Percentiles rank a stretch among this genome's conserved stretches.
phyloP scores from a whole-genome alignment of 2,329 filamentous ascomycete species.

The Cercospora canescens region DNA sequence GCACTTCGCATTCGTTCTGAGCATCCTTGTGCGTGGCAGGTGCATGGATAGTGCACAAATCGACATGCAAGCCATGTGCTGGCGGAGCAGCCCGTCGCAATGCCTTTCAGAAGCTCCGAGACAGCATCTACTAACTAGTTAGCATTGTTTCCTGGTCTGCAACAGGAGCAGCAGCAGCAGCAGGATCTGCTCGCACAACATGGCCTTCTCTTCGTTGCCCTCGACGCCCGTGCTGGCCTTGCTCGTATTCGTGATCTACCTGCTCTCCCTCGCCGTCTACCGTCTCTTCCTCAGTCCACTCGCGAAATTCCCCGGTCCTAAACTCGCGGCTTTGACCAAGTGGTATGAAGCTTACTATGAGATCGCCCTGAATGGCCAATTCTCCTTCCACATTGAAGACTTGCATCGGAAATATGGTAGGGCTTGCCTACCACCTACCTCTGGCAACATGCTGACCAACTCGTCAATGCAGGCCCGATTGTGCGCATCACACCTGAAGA shows the following conservation, averaged over 20 bases:
- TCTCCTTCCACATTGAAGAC: slow-evolving; percentile 28
- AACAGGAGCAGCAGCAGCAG: neutral
- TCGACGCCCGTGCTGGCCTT: slow-evolving; percentile 10
- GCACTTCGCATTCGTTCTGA: neutral
- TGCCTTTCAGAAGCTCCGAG: neutral
- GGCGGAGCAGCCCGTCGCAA: neutral
- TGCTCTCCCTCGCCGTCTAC: slow-evolving; percentile 23
- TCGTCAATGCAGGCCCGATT: slow-evolving; percentile 21
- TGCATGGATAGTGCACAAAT: neutral
- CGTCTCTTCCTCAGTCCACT: slow-evolving; percentile 29
- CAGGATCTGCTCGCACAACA: neutral
- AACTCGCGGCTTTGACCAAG: slow-evolving; percentile 29
- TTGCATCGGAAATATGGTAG: slow-evolving; percentile 33
- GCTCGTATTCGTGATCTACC: slow-evolving; percentile 13
- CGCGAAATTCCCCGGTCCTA: slow-evolving; percentile 32
- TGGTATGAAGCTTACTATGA: slow-evolving; percentile 36
- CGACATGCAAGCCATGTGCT: neutral
- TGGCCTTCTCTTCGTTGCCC: slow-evolving; percentile 9
- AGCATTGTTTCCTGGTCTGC: neutral
- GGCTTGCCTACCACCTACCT: neutral
- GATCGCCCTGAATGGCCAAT: slow-evolving; percentile 28
- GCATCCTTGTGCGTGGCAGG: neutral
- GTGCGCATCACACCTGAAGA: slow-evolving; percentile 42
- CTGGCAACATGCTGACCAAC: neutral
- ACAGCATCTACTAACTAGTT: neutral